Conservation (phyloP, 192 early-diverging fungal species). For the Coemansia sp. region DNA sequence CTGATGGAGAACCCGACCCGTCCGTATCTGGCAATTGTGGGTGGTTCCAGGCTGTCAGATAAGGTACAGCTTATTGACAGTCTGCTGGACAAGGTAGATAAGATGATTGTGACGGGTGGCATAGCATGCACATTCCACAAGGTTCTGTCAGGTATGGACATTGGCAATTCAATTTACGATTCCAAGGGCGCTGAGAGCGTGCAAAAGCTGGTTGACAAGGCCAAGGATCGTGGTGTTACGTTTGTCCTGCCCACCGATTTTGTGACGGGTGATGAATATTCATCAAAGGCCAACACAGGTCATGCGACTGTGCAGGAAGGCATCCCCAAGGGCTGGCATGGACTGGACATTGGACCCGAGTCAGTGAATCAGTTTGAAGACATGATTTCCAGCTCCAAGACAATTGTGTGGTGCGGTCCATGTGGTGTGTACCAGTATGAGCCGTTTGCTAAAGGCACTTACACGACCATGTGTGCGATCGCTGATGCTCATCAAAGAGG, state of each 20-base stretch:
- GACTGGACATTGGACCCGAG: constrained; percentile 86
- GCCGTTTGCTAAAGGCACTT: constrained; percentile 87
- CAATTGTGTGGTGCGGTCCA: constrained; percentile 97
- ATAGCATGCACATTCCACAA: no score
- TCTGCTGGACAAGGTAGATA: no score
- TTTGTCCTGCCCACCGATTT: constrained; percentile 90
- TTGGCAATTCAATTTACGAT: no score
- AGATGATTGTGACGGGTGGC: no score
- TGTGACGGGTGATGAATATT: constrained; percentile 85
- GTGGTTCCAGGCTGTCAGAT: no score
- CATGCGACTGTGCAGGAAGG: constrained; percentile 83
- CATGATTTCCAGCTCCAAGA: constrained; percentile 75
- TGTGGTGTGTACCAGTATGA: constrained; percentile 97
- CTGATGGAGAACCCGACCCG: no score
- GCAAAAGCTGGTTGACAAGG: constrained; percentile 78
- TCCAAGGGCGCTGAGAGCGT: constrained; percentile 83
- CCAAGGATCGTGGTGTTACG: constrained; percentile 83
- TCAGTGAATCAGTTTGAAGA: constrained; percentile 70
- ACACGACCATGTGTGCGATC: constrained; percentile 79
- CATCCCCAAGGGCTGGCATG: constrained; percentile 88
- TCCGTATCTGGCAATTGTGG: no score
- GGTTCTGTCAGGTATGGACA: no score
- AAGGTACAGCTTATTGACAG: no score
- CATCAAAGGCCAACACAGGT: constrained; percentile 75
- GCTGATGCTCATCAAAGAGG: constrained; percentile 69